These are phyloP conservation scores for Neofusicoccum kwambonambiense DNA, from an alignment of 2,329 filamentous ascomycete species.

Conservation along the genomic window DNA sequence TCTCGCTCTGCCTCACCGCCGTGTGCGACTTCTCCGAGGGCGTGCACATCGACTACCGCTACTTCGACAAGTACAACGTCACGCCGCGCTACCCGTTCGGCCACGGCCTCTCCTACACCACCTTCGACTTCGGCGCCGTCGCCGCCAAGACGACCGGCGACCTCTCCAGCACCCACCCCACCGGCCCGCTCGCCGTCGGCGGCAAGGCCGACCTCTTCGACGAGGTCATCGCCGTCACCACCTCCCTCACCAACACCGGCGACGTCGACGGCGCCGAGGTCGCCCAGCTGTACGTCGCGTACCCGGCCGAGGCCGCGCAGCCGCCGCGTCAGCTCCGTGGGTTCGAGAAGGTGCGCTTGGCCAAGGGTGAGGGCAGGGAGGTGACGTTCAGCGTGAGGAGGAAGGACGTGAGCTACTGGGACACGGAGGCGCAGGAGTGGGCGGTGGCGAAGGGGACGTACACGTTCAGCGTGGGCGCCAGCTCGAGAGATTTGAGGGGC, in stretches of 20 bases:
- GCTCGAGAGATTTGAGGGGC: constrained; percentile 8
- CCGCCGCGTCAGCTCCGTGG: constrained; percentile 20
- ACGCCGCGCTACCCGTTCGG: constrained; percentile 29
- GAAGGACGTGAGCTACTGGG: constrained; percentile 22
- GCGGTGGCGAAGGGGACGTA: constrained; percentile 18
- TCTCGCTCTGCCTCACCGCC: constrained; percentile 4
- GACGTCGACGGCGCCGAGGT: constrained; percentile 20
- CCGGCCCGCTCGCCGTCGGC: constrained; percentile 18
- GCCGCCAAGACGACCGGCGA: constrained; percentile 29
- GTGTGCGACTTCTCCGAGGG: constrained; percentile 36
- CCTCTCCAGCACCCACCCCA: constrained; percentile 15
- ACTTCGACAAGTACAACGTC: constrained; percentile 43
- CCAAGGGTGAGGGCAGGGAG: constrained; percentile 13
- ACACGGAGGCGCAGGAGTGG: constrained; percentile 19
- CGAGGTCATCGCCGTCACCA: constrained; percentile 9
- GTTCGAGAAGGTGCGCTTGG: constrained; percentile 21
- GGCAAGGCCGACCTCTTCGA: constrained; percentile 11
- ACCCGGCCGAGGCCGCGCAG: constrained; percentile 18
- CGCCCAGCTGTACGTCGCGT: constrained; percentile 22
- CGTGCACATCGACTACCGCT: constrained; percentile 46
- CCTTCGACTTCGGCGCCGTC: constrained; percentile 10
- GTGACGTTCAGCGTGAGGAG: constrained; percentile 17
- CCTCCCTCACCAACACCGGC: constrained; percentile 22
- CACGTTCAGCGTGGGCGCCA: constrained; percentile 16
- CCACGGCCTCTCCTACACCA: constrained; percentile 16